Evolutionary conservation across 192 early-diverging fungal genomes (phyloP).

Genomic region (Dissophora ornata): DNA sequence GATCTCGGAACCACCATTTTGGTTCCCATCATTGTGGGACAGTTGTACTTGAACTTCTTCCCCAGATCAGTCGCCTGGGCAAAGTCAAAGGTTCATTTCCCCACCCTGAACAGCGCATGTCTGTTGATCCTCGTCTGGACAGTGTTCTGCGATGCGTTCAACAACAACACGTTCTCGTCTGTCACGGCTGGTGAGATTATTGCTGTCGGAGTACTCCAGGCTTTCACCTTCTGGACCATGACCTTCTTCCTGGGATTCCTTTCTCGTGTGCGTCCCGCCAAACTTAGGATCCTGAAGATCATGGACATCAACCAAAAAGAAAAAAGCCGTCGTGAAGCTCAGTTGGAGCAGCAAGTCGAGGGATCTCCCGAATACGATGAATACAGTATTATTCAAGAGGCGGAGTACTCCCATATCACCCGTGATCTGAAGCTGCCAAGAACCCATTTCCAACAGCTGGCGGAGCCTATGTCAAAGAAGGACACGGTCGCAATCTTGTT

Average conservation of each 20-base stretch:
- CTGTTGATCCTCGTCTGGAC: slow-evolving; percentile 77
- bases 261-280: slow-evolving; percentile 55
- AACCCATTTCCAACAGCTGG: slow-evolving; percentile 14
- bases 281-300: slow-evolving; percentile 49
- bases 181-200: slow-evolving; percentile 62
- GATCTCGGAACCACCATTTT: slow-evolving; percentile 72
- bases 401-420: slow-evolving; percentile 3
- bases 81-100: slow-evolving; percentile 61
- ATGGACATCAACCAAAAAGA: slow-evolving; percentile 30
- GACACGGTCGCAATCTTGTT: slow-evolving; percentile 76
- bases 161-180: slow-evolving; percentile 61
- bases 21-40: slow-evolving; percentile 70
- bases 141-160: slow-evolving; percentile 79
- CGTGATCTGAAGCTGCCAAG: slow-evolving; percentile 18
- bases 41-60: slow-evolving; percentile 63
- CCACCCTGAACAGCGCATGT: slow-evolving; percentile 65
- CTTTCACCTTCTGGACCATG: slow-evolving; percentile 63
- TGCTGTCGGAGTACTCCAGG: slow-evolving; percentile 64
- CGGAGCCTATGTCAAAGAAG: slow-evolving; percentile 54
- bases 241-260: slow-evolving; percentile 61
- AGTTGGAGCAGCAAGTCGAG: slow-evolving; percentile 28
- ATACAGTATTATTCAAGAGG: neutral
- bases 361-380: slow-evolving; percentile 7
- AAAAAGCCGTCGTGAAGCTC: slow-evolving; percentile 15
- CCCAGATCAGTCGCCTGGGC: slow-evolving; percentile 59